These are phyloP conservation scores for Mallotus repandus DNA, from an alignment of 441 rosid genomes.

Conservation along the genomic window DNA sequence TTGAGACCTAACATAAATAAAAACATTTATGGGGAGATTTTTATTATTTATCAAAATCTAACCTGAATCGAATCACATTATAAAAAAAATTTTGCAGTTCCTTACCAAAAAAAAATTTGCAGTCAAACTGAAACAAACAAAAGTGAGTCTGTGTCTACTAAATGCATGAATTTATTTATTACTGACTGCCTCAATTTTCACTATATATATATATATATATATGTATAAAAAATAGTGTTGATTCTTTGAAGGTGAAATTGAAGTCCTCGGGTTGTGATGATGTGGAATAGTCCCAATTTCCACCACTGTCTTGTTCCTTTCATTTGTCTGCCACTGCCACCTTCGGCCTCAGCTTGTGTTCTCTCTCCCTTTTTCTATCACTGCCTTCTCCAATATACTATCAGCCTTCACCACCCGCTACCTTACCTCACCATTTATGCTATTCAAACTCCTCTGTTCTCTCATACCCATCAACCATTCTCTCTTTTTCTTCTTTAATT, in stretches of 20 bases:
- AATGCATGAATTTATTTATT: not conserved
- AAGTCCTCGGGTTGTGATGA: not conserved
- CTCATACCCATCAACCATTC: not conserved
- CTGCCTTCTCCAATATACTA: slow-evolving; percentile 6
- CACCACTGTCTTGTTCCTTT: slow-evolving; percentile 50
- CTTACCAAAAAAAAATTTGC: not conserved
- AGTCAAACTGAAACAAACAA: not conserved
- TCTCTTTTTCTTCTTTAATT: not conserved
- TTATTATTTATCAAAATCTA: no score
- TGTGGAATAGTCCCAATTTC: slow-evolving; percentile 41
- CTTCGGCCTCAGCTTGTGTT: not conserved
- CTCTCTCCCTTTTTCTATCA: slow-evolving; percentile 7
- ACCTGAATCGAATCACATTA: no score
- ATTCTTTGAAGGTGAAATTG: no score
- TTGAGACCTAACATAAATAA: no score
- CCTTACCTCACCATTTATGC: not conserved
- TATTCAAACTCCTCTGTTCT: not conserved
- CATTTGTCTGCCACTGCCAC: slow-evolving; percentile 26
- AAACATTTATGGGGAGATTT: no score
- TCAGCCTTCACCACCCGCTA: slow-evolving; percentile 11
- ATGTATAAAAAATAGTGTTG: no score
- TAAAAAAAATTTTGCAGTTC: no score
- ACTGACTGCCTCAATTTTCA: not conserved
- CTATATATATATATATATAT: no score
- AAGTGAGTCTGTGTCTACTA: not conserved